Evolutionary conservation across 176 grass and related monocot genomes (phyloP), one percentile per base, ranked within the genome.

Genomic region (bread wheat (Triticum aestivum)): DNA sequence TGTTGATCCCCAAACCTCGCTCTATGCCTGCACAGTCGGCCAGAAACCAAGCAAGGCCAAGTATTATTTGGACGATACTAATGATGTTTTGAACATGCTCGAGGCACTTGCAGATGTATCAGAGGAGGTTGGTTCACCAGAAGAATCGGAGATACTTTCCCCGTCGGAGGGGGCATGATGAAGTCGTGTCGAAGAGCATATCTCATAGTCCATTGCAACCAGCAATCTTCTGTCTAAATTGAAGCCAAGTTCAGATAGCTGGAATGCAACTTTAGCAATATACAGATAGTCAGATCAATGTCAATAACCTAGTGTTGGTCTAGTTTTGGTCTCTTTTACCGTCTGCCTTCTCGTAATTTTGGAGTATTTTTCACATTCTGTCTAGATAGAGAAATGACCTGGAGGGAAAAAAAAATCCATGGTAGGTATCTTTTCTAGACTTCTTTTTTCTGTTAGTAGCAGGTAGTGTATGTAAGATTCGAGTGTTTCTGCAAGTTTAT

Each of bases 21-120:
- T 93, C 49, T 93, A 86, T 88, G 91, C 88, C 44, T 90, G 88
- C 86, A 93, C 89, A 5, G 92, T 93, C 1, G 89, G 92, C 42
- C 92, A 93, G 83, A 93, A 93, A 80, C 92, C 92, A 77, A 93
- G 89, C 89, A 93, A 91, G 79, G 92, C 92, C 11, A 75, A 86
- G 35, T 93, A 93, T 79, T 93, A 91, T 90, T 82, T 93, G 79
- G 92, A 93, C 35, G 92, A 93, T 58, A 61, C 92, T 63, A 86
- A 61, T 84, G 89, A 90, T 8, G 89, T 93, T 67, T 32, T 90
- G 73, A 88, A 72, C 89, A 93, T 90, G 85, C 92, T 93, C 0
- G 86, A 84, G 85, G 92, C 86, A 83, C 92, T 93, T 47, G 92
- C 86, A 21, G 89, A 93, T 65, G 89, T 83, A 78, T 90, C 92